Conservation (phyloP, 2,329 filamentous ascomycete genomes). For the Chaetomium olivaceum region DNA sequence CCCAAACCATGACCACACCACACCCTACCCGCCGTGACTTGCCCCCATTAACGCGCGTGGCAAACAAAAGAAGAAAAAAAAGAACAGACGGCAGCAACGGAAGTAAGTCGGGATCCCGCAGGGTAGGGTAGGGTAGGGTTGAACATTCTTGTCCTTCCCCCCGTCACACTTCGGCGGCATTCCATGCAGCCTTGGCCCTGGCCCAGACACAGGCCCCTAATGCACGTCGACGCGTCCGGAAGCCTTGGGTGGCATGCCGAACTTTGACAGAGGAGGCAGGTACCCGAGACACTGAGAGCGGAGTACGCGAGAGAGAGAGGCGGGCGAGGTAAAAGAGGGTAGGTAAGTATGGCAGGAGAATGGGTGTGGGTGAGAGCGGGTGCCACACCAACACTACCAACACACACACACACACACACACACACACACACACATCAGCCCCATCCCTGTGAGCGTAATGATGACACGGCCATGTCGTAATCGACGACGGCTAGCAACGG, state of each 20-base stretch:
- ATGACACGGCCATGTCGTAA: not conserved
- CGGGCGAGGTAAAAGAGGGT: no score
- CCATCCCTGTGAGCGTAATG: not conserved
- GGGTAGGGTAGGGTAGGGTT: not conserved
- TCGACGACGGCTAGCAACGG: not conserved
- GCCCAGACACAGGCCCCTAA: not conserved
- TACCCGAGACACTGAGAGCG: not conserved
- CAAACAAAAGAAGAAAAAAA: not conserved
- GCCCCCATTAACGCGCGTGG: not conserved
- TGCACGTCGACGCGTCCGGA: constrained; percentile 19
- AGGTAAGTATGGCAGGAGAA: no score
- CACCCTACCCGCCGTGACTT: not conserved
- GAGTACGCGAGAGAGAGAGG: no score
- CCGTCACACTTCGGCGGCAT: constrained; percentile 6
- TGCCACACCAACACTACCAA: no score
- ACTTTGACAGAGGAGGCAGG: not conserved
- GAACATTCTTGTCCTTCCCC: constrained; percentile 4
- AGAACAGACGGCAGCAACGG: not conserved
- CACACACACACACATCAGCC: no score
- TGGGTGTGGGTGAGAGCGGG: no score
- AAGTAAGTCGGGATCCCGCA: not conserved
- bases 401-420: no score
- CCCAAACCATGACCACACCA: not conserved
- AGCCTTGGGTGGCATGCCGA: not conserved
- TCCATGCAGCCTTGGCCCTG: constrained; percentile 20